A percentile compares a stretch with the other conserved stretches of the same genome.
These are phyloP conservation scores for Aspergillus costaricaensis DNA, from an alignment of 2,329 filamentous ascomycete genomes.

Conservation along the genomic window DNA sequence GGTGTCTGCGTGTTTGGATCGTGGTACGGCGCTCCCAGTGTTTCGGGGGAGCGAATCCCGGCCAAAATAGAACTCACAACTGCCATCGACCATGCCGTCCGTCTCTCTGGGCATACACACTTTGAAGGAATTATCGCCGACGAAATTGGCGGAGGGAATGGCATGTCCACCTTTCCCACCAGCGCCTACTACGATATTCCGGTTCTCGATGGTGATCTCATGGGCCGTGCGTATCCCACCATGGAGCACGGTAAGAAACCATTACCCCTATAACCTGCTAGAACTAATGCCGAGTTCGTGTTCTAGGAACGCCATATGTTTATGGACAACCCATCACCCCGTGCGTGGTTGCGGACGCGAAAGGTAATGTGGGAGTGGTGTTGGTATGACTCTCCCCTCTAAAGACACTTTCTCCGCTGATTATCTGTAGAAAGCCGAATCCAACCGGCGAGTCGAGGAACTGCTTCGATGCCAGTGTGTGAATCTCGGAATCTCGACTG, in stretches of 20 bases:
- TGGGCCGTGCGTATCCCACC: conserved; percentile 50
- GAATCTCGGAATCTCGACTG: conserved; percentile 29
- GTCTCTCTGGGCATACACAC: background rate
- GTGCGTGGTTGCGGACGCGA: conserved; percentile 43
- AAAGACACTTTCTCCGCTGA: background rate
- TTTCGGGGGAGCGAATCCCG: conserved; percentile 18
- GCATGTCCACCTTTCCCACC: conserved; percentile 32
- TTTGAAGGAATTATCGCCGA: background rate
- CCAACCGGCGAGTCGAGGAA: conserved; percentile 26
- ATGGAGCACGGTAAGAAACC: conserved; percentile 13
- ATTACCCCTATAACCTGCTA: background rate
- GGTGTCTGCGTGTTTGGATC: conserved; percentile 48
- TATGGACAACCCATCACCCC: conserved; percentile 15
- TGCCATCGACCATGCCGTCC: background rate
- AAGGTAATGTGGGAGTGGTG: conserved; percentile 40
- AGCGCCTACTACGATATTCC: conserved; percentile 39
- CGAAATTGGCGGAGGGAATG: conserved; percentile 39
- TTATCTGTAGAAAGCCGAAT: conserved; percentile 20
- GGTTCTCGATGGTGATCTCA: conserved; percentile 49
- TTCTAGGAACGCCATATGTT: background rate
- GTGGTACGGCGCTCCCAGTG: conserved; percentile 44
- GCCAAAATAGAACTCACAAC: conserved; percentile 10
- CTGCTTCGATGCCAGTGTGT: conserved; percentile 29
- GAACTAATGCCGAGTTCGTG: background rate
- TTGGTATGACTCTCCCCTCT: conserved; percentile 6